A percentile compares a stretch with the other conserved stretches of the same genome.
phyloP scores from a whole-genome alignment of 73 alveolate genomes.

The Tetrahymena malaccensis region DNA sequence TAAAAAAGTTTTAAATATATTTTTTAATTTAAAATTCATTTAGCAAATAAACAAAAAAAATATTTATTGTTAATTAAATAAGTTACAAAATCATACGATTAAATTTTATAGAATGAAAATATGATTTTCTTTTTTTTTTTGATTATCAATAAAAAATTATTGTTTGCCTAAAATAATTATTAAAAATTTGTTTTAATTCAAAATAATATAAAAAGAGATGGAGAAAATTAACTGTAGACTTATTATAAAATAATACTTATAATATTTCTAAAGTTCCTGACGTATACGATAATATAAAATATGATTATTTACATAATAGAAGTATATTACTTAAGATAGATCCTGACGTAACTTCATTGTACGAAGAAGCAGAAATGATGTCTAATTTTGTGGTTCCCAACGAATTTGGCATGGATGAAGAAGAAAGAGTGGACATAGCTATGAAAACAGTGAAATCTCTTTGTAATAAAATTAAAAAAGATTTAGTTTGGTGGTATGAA shows the following conservation, averaged over 20 bases:
- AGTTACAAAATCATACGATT: too few relatives aligned
- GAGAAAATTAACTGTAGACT: conserved; percentile 77
- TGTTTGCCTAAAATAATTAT: too few relatives aligned
- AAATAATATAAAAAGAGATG: conserved; percentile 52
- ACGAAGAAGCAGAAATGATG: conserved; percentile 50
- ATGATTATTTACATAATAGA: conserved; percentile 79
- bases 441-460: conserved; percentile 54
- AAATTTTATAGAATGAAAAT: too few relatives aligned
- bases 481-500: conserved; percentile 71
- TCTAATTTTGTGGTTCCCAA: conserved; percentile 75
- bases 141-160: too few relatives aligned
- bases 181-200: too few relatives aligned
- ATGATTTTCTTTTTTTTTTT: too few relatives aligned
- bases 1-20: not conserved
- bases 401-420: conserved; percentile 80
- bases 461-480: conserved; percentile 74
- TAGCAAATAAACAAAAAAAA: not conserved
- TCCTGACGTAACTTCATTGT: conserved; percentile 49
- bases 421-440: conserved; percentile 69
- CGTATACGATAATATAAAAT: conserved; percentile 82
- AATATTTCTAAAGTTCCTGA: conserved; percentile 90
- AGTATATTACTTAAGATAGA: conserved; percentile 42
- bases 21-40: not conserved
- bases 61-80: too few relatives aligned
- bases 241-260: conserved; percentile 50